Conservation (phyloP, 257 asterid genomes). For the Ilex aquifolium region DNA sequence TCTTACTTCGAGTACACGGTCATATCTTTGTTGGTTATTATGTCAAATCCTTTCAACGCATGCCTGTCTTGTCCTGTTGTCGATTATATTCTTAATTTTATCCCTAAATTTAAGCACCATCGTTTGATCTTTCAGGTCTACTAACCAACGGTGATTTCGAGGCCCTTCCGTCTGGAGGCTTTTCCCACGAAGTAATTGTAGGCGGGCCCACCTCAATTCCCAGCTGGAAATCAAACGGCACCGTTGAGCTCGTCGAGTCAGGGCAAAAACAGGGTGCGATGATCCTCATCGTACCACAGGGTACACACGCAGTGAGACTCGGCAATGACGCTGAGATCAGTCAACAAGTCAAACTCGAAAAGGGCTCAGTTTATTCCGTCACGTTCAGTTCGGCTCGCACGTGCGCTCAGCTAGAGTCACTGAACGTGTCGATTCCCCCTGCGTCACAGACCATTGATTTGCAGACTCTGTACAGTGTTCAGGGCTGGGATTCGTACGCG, state of each 20-base stretch:
- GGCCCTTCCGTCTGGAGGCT: conserved; percentile 75
- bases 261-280: conserved; percentile 95
- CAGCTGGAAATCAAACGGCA: conserved; percentile 76
- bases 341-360: conserved; percentile 64
- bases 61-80: too few relatives aligned
- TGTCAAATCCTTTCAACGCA: too few relatives aligned
- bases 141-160: conserved; percentile 86
- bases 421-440: conserved; percentile 78
- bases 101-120: too few relatives aligned
- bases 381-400: conserved; percentile 98
- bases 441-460: conserved; percentile 89
- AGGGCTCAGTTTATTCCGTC: conserved; percentile 70
- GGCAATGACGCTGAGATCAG: conserved; percentile 96
- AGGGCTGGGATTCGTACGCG: conserved; percentile 93
- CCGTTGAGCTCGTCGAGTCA: conserved; percentile 70
- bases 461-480: conserved; percentile 83
- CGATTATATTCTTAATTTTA: too few relatives aligned
- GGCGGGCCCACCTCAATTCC: conserved; percentile 57
- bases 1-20: too few relatives aligned
- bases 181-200: conserved; percentile 33
- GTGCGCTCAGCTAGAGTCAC: conserved; percentile 94
- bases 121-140: conserved; percentile 30
- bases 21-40: neutral
- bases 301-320: conserved; percentile 63
- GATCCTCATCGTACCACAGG: conserved; percentile 93